phyloP scores from a whole-genome alignment of 2,329 filamentous ascomycete species.

The Pseudogymnoascus sp. region DNA sequence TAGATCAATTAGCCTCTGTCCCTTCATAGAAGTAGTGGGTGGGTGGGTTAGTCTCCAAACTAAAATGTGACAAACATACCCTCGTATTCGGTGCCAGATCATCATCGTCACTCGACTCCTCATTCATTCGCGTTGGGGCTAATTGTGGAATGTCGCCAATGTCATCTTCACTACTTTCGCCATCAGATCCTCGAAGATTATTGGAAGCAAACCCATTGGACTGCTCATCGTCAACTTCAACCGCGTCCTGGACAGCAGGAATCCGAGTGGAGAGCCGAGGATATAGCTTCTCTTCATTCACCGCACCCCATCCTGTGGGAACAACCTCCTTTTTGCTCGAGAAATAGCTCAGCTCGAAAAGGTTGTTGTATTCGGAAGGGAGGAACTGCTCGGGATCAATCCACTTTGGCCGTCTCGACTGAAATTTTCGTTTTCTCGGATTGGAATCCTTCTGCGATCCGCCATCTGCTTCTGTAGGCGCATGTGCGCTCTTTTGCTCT shows the following conservation, averaged over 20 bases:
- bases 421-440: neutral
- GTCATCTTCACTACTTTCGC: conserved; percentile 40
- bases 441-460: conserved; percentile 1
- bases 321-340: conserved; percentile 44
- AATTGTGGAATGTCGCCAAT: conserved; percentile 16
- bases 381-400: conserved; percentile 48
- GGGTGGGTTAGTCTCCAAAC: neutral
- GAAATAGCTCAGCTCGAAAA: conserved; percentile 72
- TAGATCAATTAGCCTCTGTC: conserved; percentile 11
- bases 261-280: conserved; percentile 40
- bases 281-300: conserved; percentile 51
- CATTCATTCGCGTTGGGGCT: conserved; percentile 46
- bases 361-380: conserved; percentile 51
- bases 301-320: conserved; percentile 59
- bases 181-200: conserved; percentile 40
- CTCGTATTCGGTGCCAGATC: conserved; percentile 13
- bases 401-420: conserved; percentile 40
- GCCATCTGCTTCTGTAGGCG: conserved; percentile 9
- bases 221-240: conserved; percentile 19
- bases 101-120: conserved; percentile 49
- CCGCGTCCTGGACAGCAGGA: conserved; percentile 9
- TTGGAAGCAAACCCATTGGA: conserved; percentile 33
- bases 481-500: conserved; percentile 36
- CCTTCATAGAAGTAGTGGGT: neutral
- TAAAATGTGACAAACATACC: conserved; percentile 18